Evolutionary conservation across 345 rosid genomes (phyloP), one percentile per base, ranked within the genome.

Genomic region (Salix purpurea): DNA sequence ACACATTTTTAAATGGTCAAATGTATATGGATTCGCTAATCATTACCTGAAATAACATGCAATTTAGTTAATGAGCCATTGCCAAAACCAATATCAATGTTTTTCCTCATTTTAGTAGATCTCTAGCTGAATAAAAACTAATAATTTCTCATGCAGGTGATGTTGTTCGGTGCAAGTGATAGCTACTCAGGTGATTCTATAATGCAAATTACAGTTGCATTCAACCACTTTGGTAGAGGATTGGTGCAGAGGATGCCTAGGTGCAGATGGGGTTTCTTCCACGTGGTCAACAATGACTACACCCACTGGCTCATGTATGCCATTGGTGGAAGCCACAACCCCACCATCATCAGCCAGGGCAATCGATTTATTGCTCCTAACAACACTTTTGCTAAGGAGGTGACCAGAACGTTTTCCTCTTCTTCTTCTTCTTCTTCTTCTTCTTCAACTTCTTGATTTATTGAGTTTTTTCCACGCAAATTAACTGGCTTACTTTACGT

Each of bases 231-330:
- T 58, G 97, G 92, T 5, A 79, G 74, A 75, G 90, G 91, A 74
- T 54, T 91, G 68, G 87, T 90, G 13, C 96, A 91, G 79, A 89
- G 94, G 52, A 91, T 91, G 96, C 96, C 96, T 0, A 87, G 94
- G 75, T 84, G 88, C 74, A 78, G 94, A 67, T 86, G 56, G 66
- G 94, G 97, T 18, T 74, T 83, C 77, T 21, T 87, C 67, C 97
- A 92, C 74, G 91, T 92, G 19, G 93, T 89, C 36, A 92, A 92
- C 82, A 92, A 92, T 73, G 97, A 92, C 82, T 90, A 90, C 75
- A 89, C 94, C 28, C 94, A 89, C 56, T 91, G 94, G 94, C 81
- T 74, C 15, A 88, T 80, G 90, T 92, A 89, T 44, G 92, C 93
- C 23, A 88, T 92, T 16, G 93, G 94, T 39, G 97, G 94, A 39